Evolutionary conservation across 129 eudicot species (phyloP), one percentile per base, ranked within the genome.

Genomic region (Tagetes patula): DNA sequence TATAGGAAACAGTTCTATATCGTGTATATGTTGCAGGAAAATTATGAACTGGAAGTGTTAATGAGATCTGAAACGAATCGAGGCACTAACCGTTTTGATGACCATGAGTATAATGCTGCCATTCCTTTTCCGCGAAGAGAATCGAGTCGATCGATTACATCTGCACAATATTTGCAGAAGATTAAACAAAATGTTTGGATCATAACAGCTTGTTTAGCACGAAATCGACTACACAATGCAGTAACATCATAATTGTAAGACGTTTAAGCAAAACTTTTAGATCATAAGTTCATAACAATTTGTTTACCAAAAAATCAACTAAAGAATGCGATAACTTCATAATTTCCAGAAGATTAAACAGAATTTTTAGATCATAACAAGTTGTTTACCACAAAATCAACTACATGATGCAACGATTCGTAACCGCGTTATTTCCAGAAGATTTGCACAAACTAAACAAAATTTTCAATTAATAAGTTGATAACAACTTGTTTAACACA

Each of bases 1-100:
- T n/a, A 6, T 10, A 20, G 9, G 31, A 52, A 71, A 48, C 49
- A 7, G 14, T 38, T 42, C 0, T 20, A 20, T 20, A 70, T 61
- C 43, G 33, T 60, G 13, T 4, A 40, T 8, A 46, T 12, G 6
- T 41, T 31, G 40, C 3, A 3, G 59, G 47, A 42, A 71, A 63
- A 8, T 3, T 9, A 64, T 7, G 39, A 53, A 14, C 36, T 53
- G 36, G 48, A 64, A 14, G 27, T 12, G 5, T 62, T 36, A 4
- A 59, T 7, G 38, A 1, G 13, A 32, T 58, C n/a, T 33, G 11
- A 31, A 31, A 58, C 6, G 6, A 1, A 31, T 56, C 38, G 13
- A 3, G 0, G 20, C 12, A 14, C 64, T 55, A 71, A 90, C 96
- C 98, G 60, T 81, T 93, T 93, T 36, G 89, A 85, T 45, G 98